These are phyloP conservation scores for Trypanosoma melophagium DNA, from an alignment of 208 protist genomes.

Conservation along the genomic window DNA sequence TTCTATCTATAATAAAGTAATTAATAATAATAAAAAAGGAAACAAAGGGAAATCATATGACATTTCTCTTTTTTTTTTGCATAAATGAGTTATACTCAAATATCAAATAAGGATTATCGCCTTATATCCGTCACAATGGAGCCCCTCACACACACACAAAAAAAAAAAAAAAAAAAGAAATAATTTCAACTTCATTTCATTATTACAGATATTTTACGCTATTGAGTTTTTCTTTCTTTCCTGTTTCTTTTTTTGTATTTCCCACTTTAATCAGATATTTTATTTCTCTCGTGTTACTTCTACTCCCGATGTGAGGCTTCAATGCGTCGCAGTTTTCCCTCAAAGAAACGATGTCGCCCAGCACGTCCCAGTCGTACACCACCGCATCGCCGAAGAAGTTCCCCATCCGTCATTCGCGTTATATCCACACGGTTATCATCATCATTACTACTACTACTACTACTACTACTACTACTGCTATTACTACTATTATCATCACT, in stretches of 20 bases:
- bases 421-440: slow-evolving; percentile 27
- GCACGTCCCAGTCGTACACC: slow-evolving; percentile 82
- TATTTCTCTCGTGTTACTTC: slow-evolving; percentile 14
- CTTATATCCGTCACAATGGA: no score
- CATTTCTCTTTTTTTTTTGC: no score
- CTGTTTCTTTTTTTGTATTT: not conserved
- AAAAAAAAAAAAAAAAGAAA: not conserved
- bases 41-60: not conserved
- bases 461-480: not conserved
- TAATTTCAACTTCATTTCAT: not conserved
- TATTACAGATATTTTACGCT: not conserved
- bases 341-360: slow-evolving; percentile 84
- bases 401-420: slow-evolving; percentile 61
- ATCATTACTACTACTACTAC: slow-evolving; percentile 1
- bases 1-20: not conserved
- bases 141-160: no score
- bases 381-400: slow-evolving; percentile 71
- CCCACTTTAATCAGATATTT: not conserved
- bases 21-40: not conserved
- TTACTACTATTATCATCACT: slow-evolving; percentile 13
- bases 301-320: slow-evolving; percentile 33
- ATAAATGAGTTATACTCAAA: no score
- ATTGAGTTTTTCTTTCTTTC: not conserved
- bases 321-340: slow-evolving; percentile 82
- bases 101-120: no score